These are phyloP conservation scores for Hymenoscyphus fraxineus DNA, from an alignment of 2,329 filamentous ascomycete species.

Conservation along the genomic window DNA sequence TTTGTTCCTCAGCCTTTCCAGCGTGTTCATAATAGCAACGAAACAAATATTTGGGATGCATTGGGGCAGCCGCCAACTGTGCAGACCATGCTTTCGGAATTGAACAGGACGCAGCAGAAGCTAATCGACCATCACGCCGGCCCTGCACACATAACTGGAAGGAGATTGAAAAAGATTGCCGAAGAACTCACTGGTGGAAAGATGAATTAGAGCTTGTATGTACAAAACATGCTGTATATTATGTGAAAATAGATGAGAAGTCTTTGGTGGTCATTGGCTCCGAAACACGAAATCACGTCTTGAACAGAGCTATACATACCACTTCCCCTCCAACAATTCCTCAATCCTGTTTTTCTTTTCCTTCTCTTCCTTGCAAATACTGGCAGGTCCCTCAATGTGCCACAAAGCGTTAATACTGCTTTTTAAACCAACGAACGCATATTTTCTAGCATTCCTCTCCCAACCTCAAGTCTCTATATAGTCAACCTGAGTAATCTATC, in stretches of 20 bases:
- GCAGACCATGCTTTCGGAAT: slow-evolving; percentile 42
- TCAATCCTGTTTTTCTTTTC: background rate
- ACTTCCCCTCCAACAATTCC: background rate
- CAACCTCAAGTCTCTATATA: background rate
- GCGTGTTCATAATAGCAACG: background rate
- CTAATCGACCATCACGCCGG: slow-evolving; percentile 33
- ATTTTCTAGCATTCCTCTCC: background rate
- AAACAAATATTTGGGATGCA: slow-evolving; percentile 33
- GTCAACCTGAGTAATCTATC: background rate
- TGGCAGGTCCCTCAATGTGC: background rate
- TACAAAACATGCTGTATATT: slow-evolving; percentile 20
- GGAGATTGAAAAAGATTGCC: slow-evolving; percentile 60
- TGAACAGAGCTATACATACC: no score
- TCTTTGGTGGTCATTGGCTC: background rate
- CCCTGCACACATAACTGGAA: slow-evolving; percentile 42
- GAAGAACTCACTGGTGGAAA: slow-evolving; percentile 67
- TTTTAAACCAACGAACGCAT: background rate
- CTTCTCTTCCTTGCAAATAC: background rate
- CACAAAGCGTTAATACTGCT: background rate
- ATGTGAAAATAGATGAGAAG: slow-evolving; percentile 7
- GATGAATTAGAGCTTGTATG: slow-evolving; percentile 37
- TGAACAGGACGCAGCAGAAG: slow-evolving; percentile 33
- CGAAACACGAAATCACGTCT: background rate
- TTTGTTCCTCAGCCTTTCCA: slow-evolving; percentile 54
- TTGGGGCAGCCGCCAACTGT: slow-evolving; percentile 41